phyloP scores from a whole-genome alignment of 495 filamentous ascomycete genomes.

The Trichocladium antarcticum region DNA sequence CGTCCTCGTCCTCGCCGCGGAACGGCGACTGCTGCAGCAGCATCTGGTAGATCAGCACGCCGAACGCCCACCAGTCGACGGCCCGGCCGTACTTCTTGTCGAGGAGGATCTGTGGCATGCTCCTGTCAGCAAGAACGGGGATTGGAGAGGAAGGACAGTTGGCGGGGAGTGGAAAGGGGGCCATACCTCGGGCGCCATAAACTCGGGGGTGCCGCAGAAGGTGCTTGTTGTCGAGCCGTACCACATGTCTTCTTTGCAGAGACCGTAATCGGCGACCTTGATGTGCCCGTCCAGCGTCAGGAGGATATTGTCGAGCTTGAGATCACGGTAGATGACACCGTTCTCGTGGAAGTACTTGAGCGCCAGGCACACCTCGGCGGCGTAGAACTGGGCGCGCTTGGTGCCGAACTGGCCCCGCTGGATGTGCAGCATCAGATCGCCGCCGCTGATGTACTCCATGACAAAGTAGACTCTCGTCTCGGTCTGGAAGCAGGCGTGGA shows the following conservation, averaged over 20 bases:
- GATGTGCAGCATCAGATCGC: slow-evolving; percentile 98
- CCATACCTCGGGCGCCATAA: slow-evolving; percentile 94
- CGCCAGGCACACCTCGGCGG: slow-evolving; percentile 91
- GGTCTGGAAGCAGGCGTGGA: slow-evolving; percentile 98
- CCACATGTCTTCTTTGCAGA: slow-evolving; percentile 99
- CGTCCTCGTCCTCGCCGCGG: slow-evolving; percentile 97
- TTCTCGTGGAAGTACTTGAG: slow-evolving; percentile 99
- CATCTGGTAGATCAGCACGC: slow-evolving; percentile 99
- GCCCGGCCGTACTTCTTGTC: slow-evolving; percentile 98
- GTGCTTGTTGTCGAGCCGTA: slow-evolving; percentile 94
- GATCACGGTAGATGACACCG: slow-evolving; percentile 96
- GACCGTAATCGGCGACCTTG: slow-evolving; percentile 96
- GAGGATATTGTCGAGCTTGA: slow-evolving; percentile 98
- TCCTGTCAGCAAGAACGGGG: not conserved
- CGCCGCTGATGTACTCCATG: slow-evolving; percentile 99
- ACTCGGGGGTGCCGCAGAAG: slow-evolving; percentile 97
- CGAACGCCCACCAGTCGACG: slow-evolving; percentile 99
- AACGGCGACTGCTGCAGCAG: slow-evolving; percentile 97
- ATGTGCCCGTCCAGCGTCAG: slow-evolving; percentile 94
- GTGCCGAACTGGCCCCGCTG: slow-evolving; percentile 92
- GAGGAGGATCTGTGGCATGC: slow-evolving; percentile 63
- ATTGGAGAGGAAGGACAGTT: not conserved
- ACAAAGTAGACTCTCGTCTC: slow-evolving; percentile 98
- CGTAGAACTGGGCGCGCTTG: slow-evolving; percentile 98
- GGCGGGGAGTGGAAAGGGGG: not conserved